These are phyloP conservation scores for Phyllostachys edulis DNA, from an alignment of 176 grass and related monocot species.

Conservation along the genomic window DNA sequence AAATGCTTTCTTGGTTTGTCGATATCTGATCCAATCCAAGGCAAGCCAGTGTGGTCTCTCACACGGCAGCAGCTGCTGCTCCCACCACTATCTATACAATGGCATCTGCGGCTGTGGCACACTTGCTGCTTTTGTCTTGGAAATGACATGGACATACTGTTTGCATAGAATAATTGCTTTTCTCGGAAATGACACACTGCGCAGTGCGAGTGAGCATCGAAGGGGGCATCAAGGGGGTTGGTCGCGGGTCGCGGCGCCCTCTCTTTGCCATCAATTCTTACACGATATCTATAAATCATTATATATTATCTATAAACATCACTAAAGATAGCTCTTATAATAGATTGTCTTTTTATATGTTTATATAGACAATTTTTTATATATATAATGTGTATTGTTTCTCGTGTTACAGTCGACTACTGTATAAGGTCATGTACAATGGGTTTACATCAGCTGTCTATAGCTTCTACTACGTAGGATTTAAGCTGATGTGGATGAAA, in stretches of 20 bases:
- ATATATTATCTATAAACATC: no score
- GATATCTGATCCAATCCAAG: background rate
- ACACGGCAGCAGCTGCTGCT: constrained; percentile 12
- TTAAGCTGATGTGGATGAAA: no score
- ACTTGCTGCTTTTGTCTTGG: constrained; percentile 76
- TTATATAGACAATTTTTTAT: no score
- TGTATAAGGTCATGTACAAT: no score
- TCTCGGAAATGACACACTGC: constrained; percentile 77
- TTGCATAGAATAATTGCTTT: constrained; percentile 81
- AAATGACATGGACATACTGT: constrained; percentile 69
- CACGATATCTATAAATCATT: no score
- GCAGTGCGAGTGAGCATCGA: constrained; percentile 44
- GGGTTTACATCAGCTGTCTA: no score
- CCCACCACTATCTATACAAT: constrained; percentile 9
- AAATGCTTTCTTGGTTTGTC: background rate
- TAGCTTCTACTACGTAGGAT: no score
- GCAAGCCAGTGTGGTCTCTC: background rate
- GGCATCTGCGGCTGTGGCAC: constrained; percentile 30
- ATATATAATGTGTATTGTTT: no score
- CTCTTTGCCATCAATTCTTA: constrained; percentile 6
- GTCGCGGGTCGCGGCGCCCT: constrained; percentile 24
- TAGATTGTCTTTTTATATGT: no score
- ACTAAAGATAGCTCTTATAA: no score
- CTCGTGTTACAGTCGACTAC: no score
- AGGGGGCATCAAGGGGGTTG: constrained; percentile 40